Evolutionary conservation across 192 early-diverging fungal genomes (phyloP).

Genomic region (Umbelopsis isabellina): DNA sequence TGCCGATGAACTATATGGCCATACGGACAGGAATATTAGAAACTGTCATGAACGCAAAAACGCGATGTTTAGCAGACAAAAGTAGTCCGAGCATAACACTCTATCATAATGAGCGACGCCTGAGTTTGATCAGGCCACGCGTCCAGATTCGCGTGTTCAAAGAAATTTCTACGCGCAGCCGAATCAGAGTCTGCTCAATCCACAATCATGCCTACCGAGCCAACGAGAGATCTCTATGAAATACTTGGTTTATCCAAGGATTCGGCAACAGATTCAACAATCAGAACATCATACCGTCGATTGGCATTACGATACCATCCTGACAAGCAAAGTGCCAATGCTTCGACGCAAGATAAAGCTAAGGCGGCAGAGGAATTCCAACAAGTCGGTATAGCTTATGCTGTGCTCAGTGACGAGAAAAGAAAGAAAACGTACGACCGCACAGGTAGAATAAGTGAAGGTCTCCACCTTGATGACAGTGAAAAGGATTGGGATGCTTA

Average conservation of each 20-base stretch:
- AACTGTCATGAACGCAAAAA: no score
- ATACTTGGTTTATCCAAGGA: slow-evolving; percentile 28
- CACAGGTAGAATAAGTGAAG: slow-evolving; percentile 68
- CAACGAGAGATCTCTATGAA: slow-evolving; percentile 22
- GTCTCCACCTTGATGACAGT: slow-evolving; percentile 41
- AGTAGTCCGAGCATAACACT: no score
- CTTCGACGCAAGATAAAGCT: slow-evolving; percentile 61
- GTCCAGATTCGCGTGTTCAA: background rate
- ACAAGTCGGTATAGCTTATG: slow-evolving; percentile 73
- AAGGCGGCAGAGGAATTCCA: slow-evolving; percentile 76
- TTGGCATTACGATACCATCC: slow-evolving; percentile 89
- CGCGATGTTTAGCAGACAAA: no score
- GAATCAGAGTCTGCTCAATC: background rate
- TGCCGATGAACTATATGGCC: no score
- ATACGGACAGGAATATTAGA: no score
- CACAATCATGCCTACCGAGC: background rate
- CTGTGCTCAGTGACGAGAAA: slow-evolving; percentile 68
- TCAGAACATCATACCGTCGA: slow-evolving; percentile 90
- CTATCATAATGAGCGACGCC: no score
- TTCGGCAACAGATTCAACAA: slow-evolving; percentile 66
- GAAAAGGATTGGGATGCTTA: slow-evolving; percentile 80
- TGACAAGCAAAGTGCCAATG: slow-evolving; percentile 72
- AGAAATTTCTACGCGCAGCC: background rate
- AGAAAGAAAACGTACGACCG: slow-evolving; percentile 71
- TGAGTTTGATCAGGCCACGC: background rate